Base-by-base conservation (phyloP, 192 early-diverging fungal species). In the Backusella parvicylindrica region DNA sequence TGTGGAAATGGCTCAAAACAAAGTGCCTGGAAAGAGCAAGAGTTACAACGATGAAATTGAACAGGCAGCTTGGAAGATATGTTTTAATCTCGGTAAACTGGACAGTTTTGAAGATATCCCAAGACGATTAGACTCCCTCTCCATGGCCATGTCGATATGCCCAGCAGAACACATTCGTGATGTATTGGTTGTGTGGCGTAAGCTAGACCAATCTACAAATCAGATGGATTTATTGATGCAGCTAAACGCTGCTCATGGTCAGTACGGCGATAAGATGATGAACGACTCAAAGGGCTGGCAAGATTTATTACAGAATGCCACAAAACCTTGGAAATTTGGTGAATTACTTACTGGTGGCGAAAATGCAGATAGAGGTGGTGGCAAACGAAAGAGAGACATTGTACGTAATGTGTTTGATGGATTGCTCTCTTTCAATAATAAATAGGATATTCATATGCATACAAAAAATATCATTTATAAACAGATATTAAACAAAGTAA, bases 141-240 rank as follows among this genome's bases (percentile, higher is more conserved):
- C 83, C 11, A 86, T 84, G 72, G 88, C 91, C 1, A 72, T 92
- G 63, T 73, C 82, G 3, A 70, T 85, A 12, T 87, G 91, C 73
- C 86, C 89, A 8, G 72, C 77, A 0, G 85, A 90, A 30, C 74
- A 84, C 31, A 65, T 80, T 9, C 47, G 41, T 13, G 79, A 86
- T 71, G 75, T 84, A 16, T 50, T 89, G 36, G 72, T 38, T 35
- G 71, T 86, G 15, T 87, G 85, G 83, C 71, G 79, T 28, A 70
- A 74, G n/a, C 26, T 87, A 36, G 86, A 87, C 16, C 63, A 37
- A 81, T 32, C 43, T 74, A 30, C 49, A 3, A 28, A 28, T n/a
- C 31, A 31, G 12, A 70, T 70, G 37, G 68, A 37, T 6, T 31
- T 70, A 5, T 12, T 60, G 63, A 74, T 64, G n/a, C 53, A 35